These are phyloP conservation scores for Incumbomyces delicatus DNA, from an alignment of 2,329 filamentous ascomycete genomes.

Conservation along the genomic window DNA sequence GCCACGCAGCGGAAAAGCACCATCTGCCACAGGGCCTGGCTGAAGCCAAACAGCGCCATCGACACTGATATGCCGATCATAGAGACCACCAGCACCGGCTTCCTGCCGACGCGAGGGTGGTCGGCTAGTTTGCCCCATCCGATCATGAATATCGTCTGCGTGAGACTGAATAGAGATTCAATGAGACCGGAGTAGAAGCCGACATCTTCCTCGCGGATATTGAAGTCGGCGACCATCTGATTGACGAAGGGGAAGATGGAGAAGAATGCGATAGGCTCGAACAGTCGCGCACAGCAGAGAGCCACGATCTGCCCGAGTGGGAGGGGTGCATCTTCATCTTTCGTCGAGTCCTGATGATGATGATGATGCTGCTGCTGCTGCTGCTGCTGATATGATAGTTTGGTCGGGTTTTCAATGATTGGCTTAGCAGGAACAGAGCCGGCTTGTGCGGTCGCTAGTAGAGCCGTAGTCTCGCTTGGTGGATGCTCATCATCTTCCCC, in stretches of 20 bases:
- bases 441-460: too few relatives aligned
- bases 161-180: conserved; percentile 59
- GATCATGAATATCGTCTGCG: conserved; percentile 70
- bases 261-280: conserved; percentile 48
- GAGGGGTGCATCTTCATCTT: conserved; percentile 34
- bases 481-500: too few relatives aligned
- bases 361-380: too few relatives aligned
- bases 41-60: conserved; percentile 59
- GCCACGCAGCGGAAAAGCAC: conserved; percentile 60
- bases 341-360: too few relatives aligned
- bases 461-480: too few relatives aligned
- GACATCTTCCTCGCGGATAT: conserved; percentile 53
- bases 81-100: conserved; percentile 60
- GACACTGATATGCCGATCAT: conserved; percentile 53
- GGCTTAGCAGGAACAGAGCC: too few relatives aligned
- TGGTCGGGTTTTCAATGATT: too few relatives aligned
- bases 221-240: conserved; percentile 60
- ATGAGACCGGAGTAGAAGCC: conserved; percentile 74
- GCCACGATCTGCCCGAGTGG: conserved; percentile 58
- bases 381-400: too few relatives aligned
- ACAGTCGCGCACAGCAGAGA: conserved; percentile 61
- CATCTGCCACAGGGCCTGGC: conserved; percentile 62
- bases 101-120: conserved; percentile 50
- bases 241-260: conserved; percentile 45
- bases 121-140: conserved; percentile 62